Evolutionary conservation across 352 stramenopile species (phyloP), one percentile per base, ranked within the genome.

Genomic region (Phytophthora boehmeriae): DNA sequence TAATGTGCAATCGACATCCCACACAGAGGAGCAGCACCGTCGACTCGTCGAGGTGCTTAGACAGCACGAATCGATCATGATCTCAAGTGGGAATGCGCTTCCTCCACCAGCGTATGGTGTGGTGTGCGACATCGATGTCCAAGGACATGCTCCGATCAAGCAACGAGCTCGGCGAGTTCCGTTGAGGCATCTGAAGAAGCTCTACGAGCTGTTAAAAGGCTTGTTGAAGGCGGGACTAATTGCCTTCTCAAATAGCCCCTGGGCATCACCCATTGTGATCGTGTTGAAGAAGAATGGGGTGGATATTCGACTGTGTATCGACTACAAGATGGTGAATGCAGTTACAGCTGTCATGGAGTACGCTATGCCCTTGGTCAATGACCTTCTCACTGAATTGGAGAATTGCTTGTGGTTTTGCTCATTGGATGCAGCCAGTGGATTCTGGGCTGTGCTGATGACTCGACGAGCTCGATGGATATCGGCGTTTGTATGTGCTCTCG

Each of bases 251-350:
- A 17, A 42, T 16, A 42, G 35, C 14, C 35, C 35, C 16, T 42
- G 35, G 35, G 35, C 14, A 16, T 42, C 35, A n/a, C n/a, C n/a
- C n/a, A n/a, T n/a, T n/a, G n/a, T n/a, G n/a, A n/a, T n/a, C n/a
- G n/a, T n/a, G n/a, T 6, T 42, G 13, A 42, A 42, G 35, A 42
- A 42, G 13, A 42, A 42, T 16, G 35, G 35, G 6, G 9, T 13
- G 10, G 35, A 42, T 16, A 42, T 42, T 17, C 35, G 35, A 13
- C n/a, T 42, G 35, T 42, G 14, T n/a, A 42, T 42, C 14, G 35
- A 42, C 19, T 17, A 42, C 35, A 42, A 42, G 35, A 42, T 42
- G 35, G 13, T 42, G 35, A 42, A 42, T 42, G 35, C 35, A n/a
- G 19, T 42, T 16, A 42, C 35, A 4, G 35, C 13, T 9, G 4